These are phyloP conservation scores for Fusarium austroafricanum DNA, from an alignment of 2,329 filamentous ascomycete genomes.

Conservation along the genomic window DNA sequence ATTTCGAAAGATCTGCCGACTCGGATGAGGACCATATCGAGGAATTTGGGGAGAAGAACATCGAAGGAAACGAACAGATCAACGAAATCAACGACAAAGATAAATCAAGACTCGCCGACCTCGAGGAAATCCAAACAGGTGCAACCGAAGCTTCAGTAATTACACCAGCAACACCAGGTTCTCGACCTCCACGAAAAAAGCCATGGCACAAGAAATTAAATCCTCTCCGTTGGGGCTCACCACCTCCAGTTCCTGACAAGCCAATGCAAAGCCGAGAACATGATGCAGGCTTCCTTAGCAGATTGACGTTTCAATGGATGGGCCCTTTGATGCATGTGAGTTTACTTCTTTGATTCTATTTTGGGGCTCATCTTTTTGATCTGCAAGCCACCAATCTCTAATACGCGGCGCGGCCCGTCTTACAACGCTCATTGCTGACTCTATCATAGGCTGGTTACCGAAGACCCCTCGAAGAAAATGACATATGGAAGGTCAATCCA, in stretches of 20 bases:
- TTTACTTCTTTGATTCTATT: constrained; percentile 30
- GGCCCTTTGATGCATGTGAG: constrained; percentile 82
- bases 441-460: constrained; percentile 79
- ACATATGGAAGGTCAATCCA: constrained; percentile 92
- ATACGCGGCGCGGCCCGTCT: constrained; percentile 33
- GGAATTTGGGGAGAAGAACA: constrained; percentile 28
- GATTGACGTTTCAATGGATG: constrained; percentile 90
- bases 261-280: constrained; percentile 73
- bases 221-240: constrained; percentile 69
- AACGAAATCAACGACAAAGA: constrained; percentile 11
- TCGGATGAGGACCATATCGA: constrained; percentile 36
- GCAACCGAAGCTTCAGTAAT: constrained; percentile 67
- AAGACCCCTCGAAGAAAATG: constrained; percentile 82
- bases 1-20: constrained; percentile 30
- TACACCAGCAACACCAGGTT: constrained; percentile 58
- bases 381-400: constrained; percentile 25
- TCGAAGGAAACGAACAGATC: constrained; percentile 18
- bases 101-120: constrained; percentile 27
- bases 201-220: constrained; percentile 74
- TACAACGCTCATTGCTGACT: constrained; percentile 18
- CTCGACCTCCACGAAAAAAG: constrained; percentile 55
- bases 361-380: constrained; percentile 5
- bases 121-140: constrained; percentile 59
- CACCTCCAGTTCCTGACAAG: constrained; percentile 67
- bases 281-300: constrained; percentile 78